A percentile compares a stretch with the other conserved stretches of the same genome.
Conservation (phyloP, 148 eudicot genomes). For the Hydrangea macrophylla region DNA sequence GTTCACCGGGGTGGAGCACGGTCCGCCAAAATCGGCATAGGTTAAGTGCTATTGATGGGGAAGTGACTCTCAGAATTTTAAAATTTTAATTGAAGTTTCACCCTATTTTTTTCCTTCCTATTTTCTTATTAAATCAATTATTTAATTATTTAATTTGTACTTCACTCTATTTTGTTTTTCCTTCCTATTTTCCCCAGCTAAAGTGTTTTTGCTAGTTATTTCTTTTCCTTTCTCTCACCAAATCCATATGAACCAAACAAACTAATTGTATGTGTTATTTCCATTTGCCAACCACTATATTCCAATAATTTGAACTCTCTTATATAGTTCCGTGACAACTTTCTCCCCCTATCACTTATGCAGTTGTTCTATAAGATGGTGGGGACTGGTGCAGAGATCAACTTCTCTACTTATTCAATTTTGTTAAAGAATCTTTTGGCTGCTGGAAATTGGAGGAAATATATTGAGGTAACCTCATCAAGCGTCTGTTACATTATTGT, state of each 20-base stretch:
- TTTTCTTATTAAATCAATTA: no score
- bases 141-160: no score
- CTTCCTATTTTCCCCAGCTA: no score
- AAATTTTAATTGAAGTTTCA: no score
- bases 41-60: no score
- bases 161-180: no score
- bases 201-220: no score
- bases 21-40: no score
- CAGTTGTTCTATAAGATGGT: constrained; percentile 84
- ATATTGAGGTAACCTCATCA: constrained; percentile 62
- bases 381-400: constrained; percentile 69
- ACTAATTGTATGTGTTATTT: neutral
- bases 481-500: constrained; percentile 2
- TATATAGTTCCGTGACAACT: neutral
- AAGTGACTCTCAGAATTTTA: no score
- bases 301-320: neutral
- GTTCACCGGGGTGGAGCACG: no score
- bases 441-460: constrained; percentile 93
- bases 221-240: no score
- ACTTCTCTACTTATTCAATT: constrained; percentile 60
- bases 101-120: no score
- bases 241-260: neutral
- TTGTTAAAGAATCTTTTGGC: constrained; percentile 76
- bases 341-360: constrained; percentile 14
- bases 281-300: neutral